Evolutionary conservation across 2,329 filamentous ascomycete genomes (phyloP).

Genomic region (Xylariales sp.): DNA sequence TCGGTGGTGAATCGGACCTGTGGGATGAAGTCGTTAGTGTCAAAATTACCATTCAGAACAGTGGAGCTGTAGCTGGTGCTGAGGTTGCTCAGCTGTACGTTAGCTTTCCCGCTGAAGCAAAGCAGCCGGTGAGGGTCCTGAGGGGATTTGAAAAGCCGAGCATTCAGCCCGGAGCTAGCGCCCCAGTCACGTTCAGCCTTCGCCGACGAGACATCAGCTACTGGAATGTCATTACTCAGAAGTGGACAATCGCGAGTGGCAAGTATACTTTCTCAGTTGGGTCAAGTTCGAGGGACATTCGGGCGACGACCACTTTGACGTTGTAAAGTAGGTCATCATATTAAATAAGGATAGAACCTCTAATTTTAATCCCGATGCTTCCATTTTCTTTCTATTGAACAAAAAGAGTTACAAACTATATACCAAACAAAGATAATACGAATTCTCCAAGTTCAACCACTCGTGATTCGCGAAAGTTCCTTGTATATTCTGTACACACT

Average conservation of each 20-base stretch:
- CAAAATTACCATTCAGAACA: conserved; percentile 31
- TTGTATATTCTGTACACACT: too few relatives aligned
- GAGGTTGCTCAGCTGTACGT: conserved; percentile 44
- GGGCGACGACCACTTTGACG: conserved; percentile 30
- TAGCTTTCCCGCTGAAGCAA: conserved; percentile 25
- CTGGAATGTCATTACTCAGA: conserved; percentile 4
- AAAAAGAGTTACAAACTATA: too few relatives aligned
- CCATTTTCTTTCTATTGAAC: too few relatives aligned
- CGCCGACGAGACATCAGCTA: conserved; percentile 5
- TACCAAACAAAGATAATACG: too few relatives aligned
- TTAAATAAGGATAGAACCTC: too few relatives aligned
- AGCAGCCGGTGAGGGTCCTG: conserved; percentile 49
- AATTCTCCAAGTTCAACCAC: too few relatives aligned
- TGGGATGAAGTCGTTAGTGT: conserved; percentile 37
- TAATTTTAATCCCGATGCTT: too few relatives aligned
- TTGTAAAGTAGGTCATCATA: too few relatives aligned
- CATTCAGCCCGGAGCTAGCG: conserved; percentile 33
- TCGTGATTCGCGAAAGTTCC: too few relatives aligned
- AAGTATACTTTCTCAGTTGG: conserved; percentile 37
- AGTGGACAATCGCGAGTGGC: conserved; percentile 17
- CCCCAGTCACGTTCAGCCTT: conserved; percentile 4
- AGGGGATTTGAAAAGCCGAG: conserved; percentile 58
- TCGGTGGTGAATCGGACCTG: conserved; percentile 37
- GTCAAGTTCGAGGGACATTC: conserved; percentile 41
- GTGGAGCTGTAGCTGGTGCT: conserved; percentile 30